A percentile compares a stretch with the other conserved stretches of the same genome.
Conservation (phyloP, 2,329 filamentous ascomycete genomes). For the Thielaviopsis ethacetica region DNA sequence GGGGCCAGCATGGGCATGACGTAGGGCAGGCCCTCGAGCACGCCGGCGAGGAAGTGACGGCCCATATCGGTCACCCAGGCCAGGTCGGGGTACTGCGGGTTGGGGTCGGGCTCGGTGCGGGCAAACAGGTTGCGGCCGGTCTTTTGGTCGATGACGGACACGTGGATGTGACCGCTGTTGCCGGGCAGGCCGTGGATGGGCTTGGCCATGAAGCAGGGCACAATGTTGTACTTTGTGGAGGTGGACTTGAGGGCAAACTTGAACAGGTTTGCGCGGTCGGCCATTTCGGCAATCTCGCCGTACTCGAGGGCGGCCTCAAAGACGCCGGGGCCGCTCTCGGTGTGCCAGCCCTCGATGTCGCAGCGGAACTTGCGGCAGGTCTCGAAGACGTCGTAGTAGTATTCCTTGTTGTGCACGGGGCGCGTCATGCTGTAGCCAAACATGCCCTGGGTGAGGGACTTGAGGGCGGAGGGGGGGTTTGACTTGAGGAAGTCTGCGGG, state of each 20-base stretch:
- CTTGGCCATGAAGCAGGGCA: constrained; percentile 98
- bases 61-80: constrained; percentile 72
- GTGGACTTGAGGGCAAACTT: constrained; percentile 83
- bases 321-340: constrained; percentile 82
- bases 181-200: constrained; percentile 79
- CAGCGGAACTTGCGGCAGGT: constrained; percentile 63
- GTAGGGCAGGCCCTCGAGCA: constrained; percentile 77
- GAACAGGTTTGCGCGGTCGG: constrained; percentile 81
- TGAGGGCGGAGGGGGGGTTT: constrained; percentile 58
- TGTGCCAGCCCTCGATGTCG: constrained; percentile 88
- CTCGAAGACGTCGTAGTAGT: constrained; percentile 78
- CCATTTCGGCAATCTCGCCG: constrained; percentile 74
- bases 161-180: constrained; percentile 90
- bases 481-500: constrained; percentile 58
- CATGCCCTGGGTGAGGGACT: constrained; percentile 80
- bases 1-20: constrained; percentile 92
- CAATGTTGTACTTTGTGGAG: constrained; percentile 75
- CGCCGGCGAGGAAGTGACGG: constrained; percentile 79
- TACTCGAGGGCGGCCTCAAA: constrained; percentile 93
- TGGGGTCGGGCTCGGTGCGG: constrained; percentile 53
- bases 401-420: constrained; percentile 78
- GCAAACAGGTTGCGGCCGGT: constrained; percentile 70
- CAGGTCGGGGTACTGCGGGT: constrained; percentile 59
- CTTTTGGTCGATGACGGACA: constrained; percentile 67
- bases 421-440: constrained; percentile 85